phyloP scores from a whole-genome alignment of 768 basidiomycete species.

The Russula ochroleuca region DNA sequence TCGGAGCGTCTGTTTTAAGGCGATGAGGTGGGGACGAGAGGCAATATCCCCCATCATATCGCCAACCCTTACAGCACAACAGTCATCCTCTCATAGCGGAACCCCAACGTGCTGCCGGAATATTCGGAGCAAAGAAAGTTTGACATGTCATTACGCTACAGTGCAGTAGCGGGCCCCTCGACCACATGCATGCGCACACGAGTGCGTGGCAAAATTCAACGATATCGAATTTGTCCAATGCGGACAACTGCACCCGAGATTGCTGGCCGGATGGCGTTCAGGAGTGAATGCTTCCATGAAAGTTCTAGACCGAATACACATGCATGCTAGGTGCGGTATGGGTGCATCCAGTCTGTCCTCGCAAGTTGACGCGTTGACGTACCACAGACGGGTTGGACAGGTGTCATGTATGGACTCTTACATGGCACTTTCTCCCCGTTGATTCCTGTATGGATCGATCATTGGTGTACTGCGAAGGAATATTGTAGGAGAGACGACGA shows the following conservation, averaged over 20 bases:
- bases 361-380: not conserved
- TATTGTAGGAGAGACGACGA: no score
- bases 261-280: not conserved
- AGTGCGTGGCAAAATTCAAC: conserved; percentile 4
- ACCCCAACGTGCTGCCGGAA: not conserved
- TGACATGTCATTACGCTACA: conserved; percentile 19
- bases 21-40: not conserved
- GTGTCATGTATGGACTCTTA: not conserved
- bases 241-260: not conserved
- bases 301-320: no score
- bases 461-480: not conserved
- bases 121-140: not conserved
- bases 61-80: not conserved
- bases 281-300: not conserved
- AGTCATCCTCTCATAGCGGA: not conserved
- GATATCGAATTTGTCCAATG: not conserved
- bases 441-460: not conserved
- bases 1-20: not conserved
- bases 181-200: conserved; percentile 15
- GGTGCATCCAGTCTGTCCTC: not conserved
- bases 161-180: conserved; percentile 24
- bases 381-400: not conserved
- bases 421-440: no score
- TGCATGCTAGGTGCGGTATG: not conserved
- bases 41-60: not conserved